phyloP scores from a whole-genome alignment of 2,329 filamentous ascomycete species.

The Curvularia verruculosa region DNA sequence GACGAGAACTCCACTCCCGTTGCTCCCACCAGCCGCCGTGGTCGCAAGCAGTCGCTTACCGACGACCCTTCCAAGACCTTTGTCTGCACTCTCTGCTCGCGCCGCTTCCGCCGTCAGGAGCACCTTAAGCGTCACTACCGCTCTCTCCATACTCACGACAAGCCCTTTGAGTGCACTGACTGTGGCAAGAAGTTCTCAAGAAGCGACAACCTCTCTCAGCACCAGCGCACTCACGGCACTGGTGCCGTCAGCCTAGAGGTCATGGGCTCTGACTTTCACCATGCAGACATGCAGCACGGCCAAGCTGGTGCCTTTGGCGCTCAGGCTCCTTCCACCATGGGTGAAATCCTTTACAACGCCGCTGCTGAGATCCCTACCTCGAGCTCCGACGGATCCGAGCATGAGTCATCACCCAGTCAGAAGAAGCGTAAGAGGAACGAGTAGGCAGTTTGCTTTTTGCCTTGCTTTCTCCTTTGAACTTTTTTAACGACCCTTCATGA shows the following conservation, averaged over 20 bases:
- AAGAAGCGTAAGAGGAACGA: conserved; percentile 75
- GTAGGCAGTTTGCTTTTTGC: conserved; percentile 43
- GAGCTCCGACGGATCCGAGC: conserved; percentile 46
- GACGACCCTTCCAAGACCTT: conserved; percentile 99
- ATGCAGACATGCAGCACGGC: conserved; percentile 53
- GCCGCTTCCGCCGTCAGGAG: conserved; percentile 96
- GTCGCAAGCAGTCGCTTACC: conserved; percentile 96
- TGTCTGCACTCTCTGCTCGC: conserved; percentile 93
- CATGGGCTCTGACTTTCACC: conserved; percentile 66
- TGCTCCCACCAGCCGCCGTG: conserved; percentile 77
- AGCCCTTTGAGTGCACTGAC: conserved; percentile 96
- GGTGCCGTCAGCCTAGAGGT: conserved; percentile 92
- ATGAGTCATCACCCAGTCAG: conserved; percentile 50
- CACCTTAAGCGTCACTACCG: conserved; percentile 98
- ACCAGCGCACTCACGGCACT: conserved; percentile 89
- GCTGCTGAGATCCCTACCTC: conserved; percentile 46
- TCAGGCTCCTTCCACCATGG: conserved; percentile 48
- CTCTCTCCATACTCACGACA: conserved; percentile 97
- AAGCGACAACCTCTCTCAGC: conserved; percentile 95
- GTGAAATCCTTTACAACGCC: conserved; percentile 48
- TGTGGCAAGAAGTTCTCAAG: conserved; percentile 99
- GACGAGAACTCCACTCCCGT: conserved; percentile 46
- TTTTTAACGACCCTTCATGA: conserved; percentile 47
- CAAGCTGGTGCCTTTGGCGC: conserved; percentile 37
- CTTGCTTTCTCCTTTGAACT: conserved; percentile 31